Evolutionary conservation across 176 grass and related monocot genomes (phyloP).

Genomic region (Oryza longistaminata): DNA sequence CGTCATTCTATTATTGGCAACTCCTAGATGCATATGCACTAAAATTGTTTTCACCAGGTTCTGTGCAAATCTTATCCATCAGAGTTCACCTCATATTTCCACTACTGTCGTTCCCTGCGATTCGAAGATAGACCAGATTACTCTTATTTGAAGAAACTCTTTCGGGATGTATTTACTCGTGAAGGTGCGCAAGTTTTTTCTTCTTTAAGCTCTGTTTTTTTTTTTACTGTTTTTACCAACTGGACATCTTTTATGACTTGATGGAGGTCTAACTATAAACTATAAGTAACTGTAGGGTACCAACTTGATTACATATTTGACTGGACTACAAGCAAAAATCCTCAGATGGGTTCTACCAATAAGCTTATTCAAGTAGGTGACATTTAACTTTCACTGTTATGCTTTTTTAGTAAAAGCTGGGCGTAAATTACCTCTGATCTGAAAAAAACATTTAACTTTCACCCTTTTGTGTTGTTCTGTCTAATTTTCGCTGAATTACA

Average conservation of each 20-base stretch:
- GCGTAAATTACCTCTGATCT: too few species aligned
- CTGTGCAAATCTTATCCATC: slow-evolving; percentile 90
- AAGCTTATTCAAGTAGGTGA: slow-evolving; percentile 64
- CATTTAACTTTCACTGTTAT: neutral
- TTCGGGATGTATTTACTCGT: slow-evolving; percentile 83
- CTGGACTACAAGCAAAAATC: slow-evolving; percentile 79
- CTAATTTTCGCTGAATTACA: slow-evolving; percentile 28
- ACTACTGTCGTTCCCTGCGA: slow-evolving; percentile 80
- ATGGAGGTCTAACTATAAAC: slow-evolving; percentile 10
- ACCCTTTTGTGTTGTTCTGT: slow-evolving; percentile 1
- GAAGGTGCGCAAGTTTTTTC: slow-evolving; percentile 59
- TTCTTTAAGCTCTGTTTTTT: neutral
- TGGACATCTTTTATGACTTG: neutral
- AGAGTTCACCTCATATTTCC: slow-evolving; percentile 87
- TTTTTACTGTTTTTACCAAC: neutral
- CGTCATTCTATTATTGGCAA: slow-evolving; percentile 8
- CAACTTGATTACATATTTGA: slow-evolving; percentile 97
- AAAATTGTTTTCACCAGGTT: slow-evolving; percentile 55
- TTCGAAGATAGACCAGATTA: slow-evolving; percentile 95
- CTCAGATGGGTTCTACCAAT: slow-evolving; percentile 58
- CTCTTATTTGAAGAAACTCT: slow-evolving; percentile 83
- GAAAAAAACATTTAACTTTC: neutral
- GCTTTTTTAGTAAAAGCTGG: too few species aligned
- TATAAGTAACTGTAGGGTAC: slow-evolving; percentile 54
- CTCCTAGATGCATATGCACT: slow-evolving; percentile 22